A percentile compares a stretch with the other conserved stretches of the same genome.
phyloP scores from a whole-genome alignment of 2,329 filamentous ascomycete species.

The Ceratocystis variospora region DNA sequence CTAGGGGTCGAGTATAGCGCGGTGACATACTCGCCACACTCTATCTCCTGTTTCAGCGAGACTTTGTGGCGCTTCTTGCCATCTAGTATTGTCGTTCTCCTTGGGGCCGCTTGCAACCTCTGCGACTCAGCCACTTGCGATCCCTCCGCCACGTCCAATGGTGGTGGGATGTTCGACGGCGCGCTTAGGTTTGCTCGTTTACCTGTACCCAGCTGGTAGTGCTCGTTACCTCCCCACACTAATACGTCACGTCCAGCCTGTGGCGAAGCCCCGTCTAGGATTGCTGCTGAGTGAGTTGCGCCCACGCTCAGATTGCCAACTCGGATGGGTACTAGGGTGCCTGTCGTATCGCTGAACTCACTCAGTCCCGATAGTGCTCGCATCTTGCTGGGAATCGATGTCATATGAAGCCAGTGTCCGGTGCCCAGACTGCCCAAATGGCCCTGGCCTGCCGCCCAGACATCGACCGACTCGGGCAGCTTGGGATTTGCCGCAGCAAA shows the following conservation, averaged over 20 bases:
- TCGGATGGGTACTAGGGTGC: conserved; percentile 61
- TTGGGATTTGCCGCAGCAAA: conserved; percentile 52
- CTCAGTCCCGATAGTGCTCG: conserved; percentile 69
- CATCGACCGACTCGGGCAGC: conserved; percentile 49
- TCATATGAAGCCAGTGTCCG: conserved; percentile 79
- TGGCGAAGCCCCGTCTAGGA: conserved; percentile 64
- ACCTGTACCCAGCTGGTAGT: conserved; percentile 83
- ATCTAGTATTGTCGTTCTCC: conserved; percentile 51
- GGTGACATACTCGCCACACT: conserved; percentile 71
- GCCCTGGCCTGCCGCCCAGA: conserved; percentile 77
- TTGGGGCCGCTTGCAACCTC: conserved; percentile 68
- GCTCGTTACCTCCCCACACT: conserved; percentile 92
- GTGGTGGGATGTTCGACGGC: conserved; percentile 64
- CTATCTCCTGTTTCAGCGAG: conserved; percentile 70
- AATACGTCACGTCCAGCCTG: conserved; percentile 62
- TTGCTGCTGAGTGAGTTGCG: conserved; percentile 63
- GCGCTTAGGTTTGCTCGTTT: conserved; percentile 66
- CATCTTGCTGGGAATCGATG: conserved; percentile 62
- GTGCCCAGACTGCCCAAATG: conserved; percentile 73
- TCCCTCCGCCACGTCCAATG: conserved; percentile 46
- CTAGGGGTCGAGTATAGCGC: conserved; percentile 57
- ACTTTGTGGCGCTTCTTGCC: conserved; percentile 51
- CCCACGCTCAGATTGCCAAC: conserved; percentile 62
- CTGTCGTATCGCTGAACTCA: conserved; percentile 68
- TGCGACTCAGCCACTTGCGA: conserved; percentile 50